These are phyloP conservation scores for Apostasia ramifera DNA, from an alignment of 106 monocot genomes.

Conservation along the genomic window DNA sequence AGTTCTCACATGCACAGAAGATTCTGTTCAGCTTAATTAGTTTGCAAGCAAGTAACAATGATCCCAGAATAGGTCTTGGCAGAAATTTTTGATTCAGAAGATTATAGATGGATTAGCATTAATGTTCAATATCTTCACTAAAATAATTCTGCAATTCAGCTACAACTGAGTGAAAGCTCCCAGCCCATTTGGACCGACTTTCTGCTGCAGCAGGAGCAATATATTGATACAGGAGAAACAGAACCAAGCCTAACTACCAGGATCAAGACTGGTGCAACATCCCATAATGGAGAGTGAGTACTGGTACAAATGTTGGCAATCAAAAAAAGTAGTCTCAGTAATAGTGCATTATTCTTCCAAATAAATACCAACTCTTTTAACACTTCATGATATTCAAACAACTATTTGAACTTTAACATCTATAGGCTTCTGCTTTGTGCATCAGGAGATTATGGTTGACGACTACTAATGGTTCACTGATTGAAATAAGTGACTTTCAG, in stretches of 20 bases:
- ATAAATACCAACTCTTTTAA: too few species aligned
- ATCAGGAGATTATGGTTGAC: conserved; percentile 66
- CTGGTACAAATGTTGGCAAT: conserved; percentile 22
- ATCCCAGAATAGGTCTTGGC: too few species aligned
- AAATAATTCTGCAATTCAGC: conserved; percentile 28
- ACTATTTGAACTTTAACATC: conserved; percentile 3
- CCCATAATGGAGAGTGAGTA: conserved; percentile 81
- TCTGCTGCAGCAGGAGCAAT: conserved; percentile 20
- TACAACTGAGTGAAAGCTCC: conserved; percentile 64
- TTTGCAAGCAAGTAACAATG: too few species aligned
- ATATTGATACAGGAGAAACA: conserved; percentile 15
- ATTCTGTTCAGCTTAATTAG: too few species aligned
- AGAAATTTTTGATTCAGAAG: too few species aligned
- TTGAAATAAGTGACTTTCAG: conserved; percentile 66
- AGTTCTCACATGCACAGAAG: too few species aligned
- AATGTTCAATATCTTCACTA: neutral
- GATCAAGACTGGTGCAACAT: conserved; percentile 49
- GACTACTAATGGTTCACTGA: conserved; percentile 38
- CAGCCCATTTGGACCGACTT: conserved; percentile 65
- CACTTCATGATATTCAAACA: neutral
- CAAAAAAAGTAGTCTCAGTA: neutral
- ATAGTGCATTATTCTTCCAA: too few species aligned
- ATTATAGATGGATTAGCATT: too few species aligned
- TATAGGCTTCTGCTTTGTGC: conserved; percentile 1
- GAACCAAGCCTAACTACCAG: conserved; percentile 18